Evolutionary conservation across 2,329 filamentous ascomycete species (phyloP), one percentile per base, ranked within the genome.

Genomic region (Shiraia bambusicola): DNA sequence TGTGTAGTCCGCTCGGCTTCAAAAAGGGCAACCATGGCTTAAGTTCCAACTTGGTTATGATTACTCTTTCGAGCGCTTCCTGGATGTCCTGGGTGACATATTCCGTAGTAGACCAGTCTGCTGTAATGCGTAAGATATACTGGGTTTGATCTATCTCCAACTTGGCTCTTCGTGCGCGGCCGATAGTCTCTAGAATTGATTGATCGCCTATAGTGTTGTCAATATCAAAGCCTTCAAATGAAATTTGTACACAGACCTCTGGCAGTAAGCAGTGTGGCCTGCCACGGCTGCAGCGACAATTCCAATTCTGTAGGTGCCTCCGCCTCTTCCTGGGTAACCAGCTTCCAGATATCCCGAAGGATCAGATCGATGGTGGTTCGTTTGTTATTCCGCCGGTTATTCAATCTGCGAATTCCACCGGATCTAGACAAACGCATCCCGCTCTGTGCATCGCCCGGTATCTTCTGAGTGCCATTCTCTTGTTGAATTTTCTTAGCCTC

Each of bases 11-110:
- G 4, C 44, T 32, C 9, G 50, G 26, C 2, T 42, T 42, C 3
- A 64, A 34, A 16, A 51, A 42, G 2, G 35, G 48, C 24, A 45
- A 19, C 56, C 65, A 69, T 4, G 39, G 41, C 7, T 45, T 43
- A 6, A 68, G 26, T 12, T 56, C 28, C 33, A 67, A 53, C 11
- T 40, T 47, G 9, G 41, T 43, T 2, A 34, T 16, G n/a, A 50
- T 47, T 2, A 51, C 46, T 12, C 51, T 45, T 22, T 48, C 36
- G 15, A 69, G 35, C 1, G 55, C 46, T 9, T 52, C 37, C 32
- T 65, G 56, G 17, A 70, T 46, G 36, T 70, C 67, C 29, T 64
- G 52, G 3, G 65, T 63, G 6, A 61, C 60, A 34, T 67, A 66
- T 31, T 67, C 63, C 11, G 65, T 62, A 16, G 54, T 65, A 32